These are phyloP conservation scores for Aspergillus baeticus DNA, from an alignment of 495 filamentous ascomycete species.

Conservation along the genomic window DNA sequence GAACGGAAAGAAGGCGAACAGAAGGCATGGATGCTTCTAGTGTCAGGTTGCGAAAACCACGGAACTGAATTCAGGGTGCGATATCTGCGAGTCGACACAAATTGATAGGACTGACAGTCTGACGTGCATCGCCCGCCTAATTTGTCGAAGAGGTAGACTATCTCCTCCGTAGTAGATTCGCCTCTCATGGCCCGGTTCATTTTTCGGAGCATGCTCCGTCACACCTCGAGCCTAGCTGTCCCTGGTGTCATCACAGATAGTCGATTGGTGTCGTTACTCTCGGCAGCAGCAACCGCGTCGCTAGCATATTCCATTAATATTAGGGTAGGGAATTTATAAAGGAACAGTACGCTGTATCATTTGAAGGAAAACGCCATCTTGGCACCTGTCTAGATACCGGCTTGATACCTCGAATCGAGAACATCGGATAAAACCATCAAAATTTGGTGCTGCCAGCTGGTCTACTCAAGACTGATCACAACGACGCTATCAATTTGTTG, in stretches of 20 bases:
- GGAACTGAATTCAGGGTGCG: background rate
- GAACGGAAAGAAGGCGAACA: constrained; percentile 12
- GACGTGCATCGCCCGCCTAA: background rate
- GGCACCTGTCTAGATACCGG: no score
- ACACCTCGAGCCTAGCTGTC: constrained; percentile 1
- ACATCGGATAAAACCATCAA: background rate
- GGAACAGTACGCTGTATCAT: no score
- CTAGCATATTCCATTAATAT: no score
- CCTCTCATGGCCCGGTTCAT: background rate
- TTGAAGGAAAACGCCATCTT: no score
- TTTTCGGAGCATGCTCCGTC: background rate
- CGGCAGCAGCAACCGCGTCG: no score
- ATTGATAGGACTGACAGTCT: constrained; percentile 7
- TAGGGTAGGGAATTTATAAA: no score
- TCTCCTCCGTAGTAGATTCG: background rate
- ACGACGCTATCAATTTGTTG: no score
- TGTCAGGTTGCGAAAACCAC: background rate
- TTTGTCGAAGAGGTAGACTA: background rate
- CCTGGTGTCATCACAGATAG: constrained; percentile 1
- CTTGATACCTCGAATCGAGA: no score
- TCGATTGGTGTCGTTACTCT: no score
- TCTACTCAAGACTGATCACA: no score
- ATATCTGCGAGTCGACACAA: background rate
- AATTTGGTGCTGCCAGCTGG: no score
- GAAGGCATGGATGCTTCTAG: constrained; percentile 13